Base-by-base conservation (phyloP, 140 eudicot genomes). In the Ambrosia hybrid region DNA sequence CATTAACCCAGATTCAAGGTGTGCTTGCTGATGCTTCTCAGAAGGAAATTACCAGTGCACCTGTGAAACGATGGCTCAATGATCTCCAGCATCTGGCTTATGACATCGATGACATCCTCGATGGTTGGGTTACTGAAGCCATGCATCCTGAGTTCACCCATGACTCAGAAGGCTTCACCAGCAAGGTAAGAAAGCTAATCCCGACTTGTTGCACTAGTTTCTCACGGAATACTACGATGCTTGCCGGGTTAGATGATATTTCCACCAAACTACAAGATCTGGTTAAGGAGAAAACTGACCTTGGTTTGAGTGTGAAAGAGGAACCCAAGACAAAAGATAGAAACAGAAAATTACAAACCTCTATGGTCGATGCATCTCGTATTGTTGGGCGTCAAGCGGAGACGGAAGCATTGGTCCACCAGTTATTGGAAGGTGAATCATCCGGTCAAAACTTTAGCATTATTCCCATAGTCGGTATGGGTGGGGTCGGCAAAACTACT, bases 11-110 rank as follows among this genome's bases (percentile, higher is more conserved):
- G 3, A 60, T 85, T 45, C 80, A 51, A 4, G 60, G 30, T 8
- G 83, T 82, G 46, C 83, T 85, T 51, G 64, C 14, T 51, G 91
- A 82, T 77, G 91, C 87, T 0, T 72, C 78, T 71, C 73, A 59
- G 4, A 85, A 76, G 69, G 87, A 82, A 48, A 36, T 82, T 6
- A 68, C 67, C 1, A 14, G 58, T 0, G 5, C 1, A 13, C 0
- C 59, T 34, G 86, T 82, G 46, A 82, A 73, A 61, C 0, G 6
- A 1, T 82, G 90, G 87, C 77, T 70, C 0, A 34, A 52, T 34
- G 7, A 51, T 8, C 74, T 70, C 16, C 74, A 34, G 4, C 63
- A 69, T 52, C 1, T 69, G 34, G 74, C 74, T n/a, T 69, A 69
- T 8, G 74, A 69, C 74, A 52, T 69, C 4, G 74, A 69, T 39